These are phyloP conservation scores for Xanthoconium stramineum DNA, from an alignment of 768 basidiomycete genomes.

Conservation along the genomic window DNA sequence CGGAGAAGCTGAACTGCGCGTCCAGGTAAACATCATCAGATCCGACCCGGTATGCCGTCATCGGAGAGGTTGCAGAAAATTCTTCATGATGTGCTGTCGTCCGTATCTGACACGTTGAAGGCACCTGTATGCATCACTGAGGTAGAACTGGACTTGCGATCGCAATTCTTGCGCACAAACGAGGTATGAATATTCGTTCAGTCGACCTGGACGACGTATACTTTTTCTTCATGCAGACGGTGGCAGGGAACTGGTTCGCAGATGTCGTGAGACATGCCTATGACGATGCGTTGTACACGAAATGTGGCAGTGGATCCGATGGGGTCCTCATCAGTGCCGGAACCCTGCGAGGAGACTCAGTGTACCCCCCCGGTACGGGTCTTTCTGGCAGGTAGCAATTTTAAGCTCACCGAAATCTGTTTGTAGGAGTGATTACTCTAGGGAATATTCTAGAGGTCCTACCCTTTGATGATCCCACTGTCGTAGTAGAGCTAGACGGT, in stretches of 20 bases:
- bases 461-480: constrained; percentile 82
- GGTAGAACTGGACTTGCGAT: constrained; percentile 68
- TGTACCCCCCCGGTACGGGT: constrained; percentile 71
- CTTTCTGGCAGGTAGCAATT: neutral
- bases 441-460: constrained; percentile 88
- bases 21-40: constrained; percentile 63
- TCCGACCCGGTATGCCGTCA: constrained; percentile 55
- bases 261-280: constrained; percentile 83
- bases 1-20: neutral
- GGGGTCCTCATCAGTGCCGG: constrained; percentile 82
- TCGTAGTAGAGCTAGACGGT: constrained; percentile 81
- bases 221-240: constrained; percentile 43
- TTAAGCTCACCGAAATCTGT: neutral
- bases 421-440: constrained; percentile 66
- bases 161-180: constrained; percentile 65
- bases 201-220: neutral
- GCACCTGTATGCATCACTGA: constrained; percentile 73
- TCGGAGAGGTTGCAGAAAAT: constrained; percentile 55
- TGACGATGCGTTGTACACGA: constrained; percentile 61
- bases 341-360: constrained; percentile 80
- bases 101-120: constrained; percentile 66
- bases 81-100: constrained; percentile 60
- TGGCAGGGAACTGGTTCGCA: constrained; percentile 78
- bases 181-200: constrained; percentile 46
- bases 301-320: constrained; percentile 65